A percentile compares a stretch with the other conserved stretches of the same genome.
phyloP scores from a whole-genome alignment of 208 protist species.

The Acanthamoeba culbertsoni region DNA sequence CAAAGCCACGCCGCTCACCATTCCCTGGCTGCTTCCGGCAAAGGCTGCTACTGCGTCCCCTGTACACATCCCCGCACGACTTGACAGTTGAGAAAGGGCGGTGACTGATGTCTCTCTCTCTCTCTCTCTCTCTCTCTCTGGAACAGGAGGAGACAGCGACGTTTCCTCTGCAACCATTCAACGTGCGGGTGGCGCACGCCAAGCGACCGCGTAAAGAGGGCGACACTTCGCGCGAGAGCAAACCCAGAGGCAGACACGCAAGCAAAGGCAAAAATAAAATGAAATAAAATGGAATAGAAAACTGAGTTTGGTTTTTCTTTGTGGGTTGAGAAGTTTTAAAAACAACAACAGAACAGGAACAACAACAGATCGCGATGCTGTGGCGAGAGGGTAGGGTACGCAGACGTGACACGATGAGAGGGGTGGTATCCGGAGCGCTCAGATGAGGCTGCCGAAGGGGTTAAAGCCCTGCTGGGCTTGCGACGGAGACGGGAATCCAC shows the following conservation, averaged over 20 bases:
- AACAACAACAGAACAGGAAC: neutral
- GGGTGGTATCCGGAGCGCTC: neutral
- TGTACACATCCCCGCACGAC: neutral
- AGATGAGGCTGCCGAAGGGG: slow-evolving; percentile 24
- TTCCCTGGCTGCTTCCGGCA: neutral
- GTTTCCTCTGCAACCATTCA: neutral
- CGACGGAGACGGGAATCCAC: neutral
- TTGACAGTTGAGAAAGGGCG: neutral
- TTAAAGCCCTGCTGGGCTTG: neutral
- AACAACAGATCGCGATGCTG: too few relatives aligned
- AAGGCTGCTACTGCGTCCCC: neutral
- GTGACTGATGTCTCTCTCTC: too few relatives aligned
- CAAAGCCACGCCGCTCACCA: neutral
- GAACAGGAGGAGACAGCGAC: neutral
- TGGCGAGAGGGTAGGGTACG: too few relatives aligned
- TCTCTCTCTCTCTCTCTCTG: too few relatives aligned
- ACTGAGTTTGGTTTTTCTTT: too few relatives aligned
- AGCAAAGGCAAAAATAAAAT: neutral
- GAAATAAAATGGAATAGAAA: too few relatives aligned
- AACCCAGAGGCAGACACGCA: neutral
- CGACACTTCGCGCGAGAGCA: neutral
- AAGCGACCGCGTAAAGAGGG: neutral
- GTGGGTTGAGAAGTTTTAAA: too few relatives aligned
- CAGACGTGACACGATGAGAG: neutral
- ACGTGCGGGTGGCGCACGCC: neutral